Evolutionary conservation across 2,329 filamentous ascomycete genomes (phyloP).

Genomic region (Neoarthrinium moseri): DNA sequence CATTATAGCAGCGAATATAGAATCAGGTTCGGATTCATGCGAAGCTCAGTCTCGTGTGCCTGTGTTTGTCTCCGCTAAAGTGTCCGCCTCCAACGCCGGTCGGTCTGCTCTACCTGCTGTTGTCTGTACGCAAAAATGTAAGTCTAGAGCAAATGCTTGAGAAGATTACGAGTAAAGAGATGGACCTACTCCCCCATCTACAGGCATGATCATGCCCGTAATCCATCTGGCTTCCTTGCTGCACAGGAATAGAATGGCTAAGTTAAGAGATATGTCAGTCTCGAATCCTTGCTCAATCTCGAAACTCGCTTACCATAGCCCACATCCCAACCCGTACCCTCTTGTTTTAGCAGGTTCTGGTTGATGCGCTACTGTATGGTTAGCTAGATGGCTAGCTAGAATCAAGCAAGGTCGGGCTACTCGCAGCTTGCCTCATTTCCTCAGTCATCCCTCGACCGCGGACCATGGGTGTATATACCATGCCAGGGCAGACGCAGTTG

Average conservation of each 20-base stretch:
- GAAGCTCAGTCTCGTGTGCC: too few relatives aligned
- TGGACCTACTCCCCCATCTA: constrained; percentile 23
- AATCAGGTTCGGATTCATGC: too few relatives aligned
- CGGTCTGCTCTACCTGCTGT: constrained; percentile 2
- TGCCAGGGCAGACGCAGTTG: constrained; percentile 22
- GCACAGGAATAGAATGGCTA: constrained; percentile 23
- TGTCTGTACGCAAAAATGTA: neutral
- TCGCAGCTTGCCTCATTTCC: constrained; percentile 20
- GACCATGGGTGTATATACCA: constrained; percentile 26
- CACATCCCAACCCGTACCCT: constrained; percentile 26
- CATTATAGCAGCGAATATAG: too few relatives aligned
- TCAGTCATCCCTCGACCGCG: constrained; percentile 23
- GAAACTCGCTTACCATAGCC: constrained; percentile 18
- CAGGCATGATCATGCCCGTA: constrained; percentile 24
- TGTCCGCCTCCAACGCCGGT: constrained; percentile 3
- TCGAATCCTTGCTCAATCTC: neutral
- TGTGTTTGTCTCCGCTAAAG: constrained; percentile 3
- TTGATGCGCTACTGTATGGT: constrained; percentile 16
- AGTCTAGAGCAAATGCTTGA: too few relatives aligned
- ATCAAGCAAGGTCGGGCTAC: too few relatives aligned
- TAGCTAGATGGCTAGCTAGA: too few relatives aligned
- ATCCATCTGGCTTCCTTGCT: constrained; percentile 28
- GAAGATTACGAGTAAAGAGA: too few relatives aligned
- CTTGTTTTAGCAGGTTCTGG: constrained; percentile 23
- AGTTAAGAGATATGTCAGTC: too few relatives aligned